Conservation (phyloP, 352 stramenopile species). For the Globisporangium perplexum region DNA sequence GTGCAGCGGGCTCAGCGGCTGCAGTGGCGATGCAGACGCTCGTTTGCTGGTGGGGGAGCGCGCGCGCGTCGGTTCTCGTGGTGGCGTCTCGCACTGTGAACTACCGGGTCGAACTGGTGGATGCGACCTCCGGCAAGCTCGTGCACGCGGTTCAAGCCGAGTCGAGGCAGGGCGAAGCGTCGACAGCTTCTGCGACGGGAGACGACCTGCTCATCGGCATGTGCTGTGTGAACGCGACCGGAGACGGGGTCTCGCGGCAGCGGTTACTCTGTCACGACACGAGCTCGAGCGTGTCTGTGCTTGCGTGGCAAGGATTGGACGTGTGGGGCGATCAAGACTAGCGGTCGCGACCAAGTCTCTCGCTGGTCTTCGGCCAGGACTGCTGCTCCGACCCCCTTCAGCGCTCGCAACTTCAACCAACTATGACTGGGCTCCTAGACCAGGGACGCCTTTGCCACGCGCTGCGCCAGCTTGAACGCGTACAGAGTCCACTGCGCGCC, state of each 20-base stretch:
- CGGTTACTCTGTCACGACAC: constrained; percentile 44
- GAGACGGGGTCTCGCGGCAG: background rate
- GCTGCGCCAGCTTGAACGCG: too few species aligned
- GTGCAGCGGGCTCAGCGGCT: constrained; percentile 8
- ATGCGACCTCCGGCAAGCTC: constrained; percentile 27
- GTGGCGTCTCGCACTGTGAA: constrained; percentile 29
- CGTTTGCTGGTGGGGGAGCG: constrained; percentile 35
- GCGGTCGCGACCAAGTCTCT: too few species aligned
- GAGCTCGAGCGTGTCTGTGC: constrained; percentile 16
- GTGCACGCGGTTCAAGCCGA: constrained; percentile 41
- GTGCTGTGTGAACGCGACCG: constrained; percentile 7
- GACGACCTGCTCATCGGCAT: constrained; percentile 25
- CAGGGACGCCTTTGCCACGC: too few species aligned
- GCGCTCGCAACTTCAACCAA: too few species aligned
- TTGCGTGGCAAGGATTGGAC: background rate
- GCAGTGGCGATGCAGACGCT: constrained; percentile 39
- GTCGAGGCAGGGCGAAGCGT: background rate
- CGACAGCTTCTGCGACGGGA: background rate
- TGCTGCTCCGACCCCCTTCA: too few species aligned
- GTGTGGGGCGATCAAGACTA: background rate
- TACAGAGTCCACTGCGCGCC: too few species aligned
- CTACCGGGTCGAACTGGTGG: constrained; percentile 40
- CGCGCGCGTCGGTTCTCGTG: constrained; percentile 23
- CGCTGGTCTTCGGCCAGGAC: too few species aligned
- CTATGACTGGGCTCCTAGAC: too few species aligned